Evolutionary conservation across 1,284 basidiomycete genomes (phyloP), one percentile per base, ranked within the genome.

Genomic region (Tilletia indica): DNA sequence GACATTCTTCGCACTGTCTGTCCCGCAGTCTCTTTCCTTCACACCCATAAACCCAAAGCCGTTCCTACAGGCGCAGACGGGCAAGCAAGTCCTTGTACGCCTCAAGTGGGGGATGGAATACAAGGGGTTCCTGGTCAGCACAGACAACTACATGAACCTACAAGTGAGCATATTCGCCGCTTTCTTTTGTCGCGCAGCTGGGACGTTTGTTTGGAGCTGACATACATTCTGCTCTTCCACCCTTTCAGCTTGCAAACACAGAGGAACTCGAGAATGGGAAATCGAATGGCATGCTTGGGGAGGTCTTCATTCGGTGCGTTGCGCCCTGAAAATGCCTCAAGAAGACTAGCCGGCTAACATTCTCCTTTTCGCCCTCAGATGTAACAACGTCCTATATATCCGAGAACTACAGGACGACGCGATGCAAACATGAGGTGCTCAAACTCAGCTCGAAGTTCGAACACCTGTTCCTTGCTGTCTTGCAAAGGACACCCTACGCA

Each of bases 41-140:
- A 67, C 66, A 25, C 95, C 95, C 76, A 93, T 98, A 81, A 99
- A 99, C 86, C 96, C 97, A 21, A 98, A 98, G 87, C 97, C 97
- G 8, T 99, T 99, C 87, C 89, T 99, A 81, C 94, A 98, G 87
- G 93, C 97, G 85, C 90, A 98, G 80, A 98, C 96, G 36, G 97
- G 97, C 80, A 98, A 99, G 88, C 92, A 92, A 63, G 93, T 98
- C 68, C 92, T 91, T 81, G 95, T 99, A 72, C 89, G 91, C 74
- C 89, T 99, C 84, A 99, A 99, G 87, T 99, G 97, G 97, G 97
- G 97, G 75, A 89, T 98, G 75, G 95, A 98, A 85, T 99, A 99
- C 89, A 97, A 95, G 87, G 96, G 97, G 67, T 99, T 96, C 87
- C 89, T 99, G 74, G 96, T 99, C 77, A 96, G 93, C 84, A 97